These are phyloP conservation scores for Teunomyces aglyptinius DNA, from an alignment of 805 yeast genomes.

Conservation along the genomic window DNA sequence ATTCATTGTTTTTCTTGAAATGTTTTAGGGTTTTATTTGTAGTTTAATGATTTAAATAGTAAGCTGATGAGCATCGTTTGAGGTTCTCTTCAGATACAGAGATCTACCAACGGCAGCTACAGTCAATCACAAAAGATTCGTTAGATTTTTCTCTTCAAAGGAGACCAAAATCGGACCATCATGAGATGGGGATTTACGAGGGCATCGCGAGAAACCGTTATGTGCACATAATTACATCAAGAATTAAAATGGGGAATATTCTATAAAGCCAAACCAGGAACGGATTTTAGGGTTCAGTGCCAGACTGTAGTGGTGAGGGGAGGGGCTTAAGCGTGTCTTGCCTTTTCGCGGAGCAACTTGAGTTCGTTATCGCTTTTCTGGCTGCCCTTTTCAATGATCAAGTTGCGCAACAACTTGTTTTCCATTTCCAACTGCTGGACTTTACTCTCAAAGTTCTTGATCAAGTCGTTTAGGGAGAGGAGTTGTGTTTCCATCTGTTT, in stretches of 20 bases:
- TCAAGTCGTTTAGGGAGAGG: conserved; percentile 41
- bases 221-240: not conserved
- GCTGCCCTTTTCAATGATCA: conserved; percentile 51
- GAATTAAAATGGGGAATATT: not conserved
- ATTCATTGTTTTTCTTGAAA: too few species aligned
- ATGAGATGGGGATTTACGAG: not conserved
- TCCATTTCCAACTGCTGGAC: conserved; percentile 60
- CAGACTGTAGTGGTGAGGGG: not conserved
- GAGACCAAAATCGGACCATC: not conserved
- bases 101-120: too few species aligned
- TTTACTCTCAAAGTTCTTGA: conserved; percentile 44
- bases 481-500: conserved; percentile 55
- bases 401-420: conserved; percentile 53
- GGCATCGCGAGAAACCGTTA: not conserved
- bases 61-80: too few species aligned
- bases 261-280: not conserved
- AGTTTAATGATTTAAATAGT: too few species aligned
- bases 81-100: too few species aligned
- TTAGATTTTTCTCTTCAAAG: too few species aligned
- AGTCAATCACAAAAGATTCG: too few species aligned
- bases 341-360: conserved; percentile 31
- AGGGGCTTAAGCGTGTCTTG: conserved; percentile 8
- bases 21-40: too few species aligned
- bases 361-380: conserved; percentile 41
- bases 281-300: not conserved